These are phyloP conservation scores for Trichoderma aggressivum DNA, from an alignment of 2,329 filamentous ascomycete genomes.

Conservation along the genomic window DNA sequence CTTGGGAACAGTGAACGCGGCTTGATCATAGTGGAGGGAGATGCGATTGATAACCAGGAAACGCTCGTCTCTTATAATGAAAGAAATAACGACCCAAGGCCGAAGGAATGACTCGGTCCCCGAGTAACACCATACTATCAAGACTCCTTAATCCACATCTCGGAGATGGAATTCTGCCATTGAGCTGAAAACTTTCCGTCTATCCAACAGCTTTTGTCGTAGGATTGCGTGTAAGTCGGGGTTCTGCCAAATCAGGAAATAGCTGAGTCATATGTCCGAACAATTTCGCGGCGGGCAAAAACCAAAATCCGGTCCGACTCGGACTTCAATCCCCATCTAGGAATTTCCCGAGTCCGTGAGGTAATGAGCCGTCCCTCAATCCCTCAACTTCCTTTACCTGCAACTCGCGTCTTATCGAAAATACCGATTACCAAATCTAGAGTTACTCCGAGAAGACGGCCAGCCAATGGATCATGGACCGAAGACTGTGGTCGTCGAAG, in stretches of 20 bases:
- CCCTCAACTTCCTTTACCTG: neutral
- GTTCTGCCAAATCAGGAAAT: slow-evolving; percentile 21
- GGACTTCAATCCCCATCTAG: neutral
- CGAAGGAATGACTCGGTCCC: neutral
- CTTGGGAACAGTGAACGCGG: neutral
- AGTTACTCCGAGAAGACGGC: neutral
- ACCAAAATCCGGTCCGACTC: neutral
- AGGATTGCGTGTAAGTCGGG: neutral
- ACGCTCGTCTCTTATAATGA: neutral
- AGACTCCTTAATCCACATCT: neutral
- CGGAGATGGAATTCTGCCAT: neutral
- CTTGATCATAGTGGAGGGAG: neutral
- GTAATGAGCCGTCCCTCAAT: neutral
- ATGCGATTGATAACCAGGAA: neutral
- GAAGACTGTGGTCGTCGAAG: slow-evolving; percentile 20
- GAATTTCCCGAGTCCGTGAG: neutral
- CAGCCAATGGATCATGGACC: neutral
- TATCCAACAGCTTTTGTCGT: neutral
- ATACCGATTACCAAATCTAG: neutral
- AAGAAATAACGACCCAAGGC: too few species aligned
- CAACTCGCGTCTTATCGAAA: neutral
- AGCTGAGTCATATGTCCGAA: neutral
- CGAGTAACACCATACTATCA: neutral
- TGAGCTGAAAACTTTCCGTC: neutral
- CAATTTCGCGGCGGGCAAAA: slow-evolving; percentile 10